phyloP scores from a whole-genome alignment of 2,329 filamentous ascomycete species.

The Nemania sp. region DNA sequence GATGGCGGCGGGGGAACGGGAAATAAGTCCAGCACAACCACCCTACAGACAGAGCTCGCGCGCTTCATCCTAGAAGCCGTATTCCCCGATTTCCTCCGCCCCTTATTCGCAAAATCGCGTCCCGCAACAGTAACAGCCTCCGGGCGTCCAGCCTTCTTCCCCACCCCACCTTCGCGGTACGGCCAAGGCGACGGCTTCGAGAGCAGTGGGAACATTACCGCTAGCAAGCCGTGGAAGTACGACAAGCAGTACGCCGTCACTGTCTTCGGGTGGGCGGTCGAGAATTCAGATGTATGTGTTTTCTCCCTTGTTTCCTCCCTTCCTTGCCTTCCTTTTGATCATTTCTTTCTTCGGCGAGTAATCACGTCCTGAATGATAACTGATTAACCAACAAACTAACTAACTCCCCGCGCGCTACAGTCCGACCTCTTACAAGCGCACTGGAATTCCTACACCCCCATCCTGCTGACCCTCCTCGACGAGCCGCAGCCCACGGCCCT shows the following conservation, averaged over 20 bases:
- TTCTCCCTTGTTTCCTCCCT: no score
- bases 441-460: constrained; percentile 72
- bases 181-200: constrained; percentile 38
- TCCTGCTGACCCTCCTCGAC: constrained; percentile 70
- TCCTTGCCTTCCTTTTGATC: no score
- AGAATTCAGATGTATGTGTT: constrained; percentile 50
- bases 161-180: constrained; percentile 43
- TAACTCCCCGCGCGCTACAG: constrained; percentile 9
- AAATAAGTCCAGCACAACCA: not conserved
- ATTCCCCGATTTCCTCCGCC: constrained; percentile 65
- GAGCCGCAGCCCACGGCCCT: constrained; percentile 55
- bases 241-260: constrained; percentile 54
- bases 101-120: constrained; percentile 64
- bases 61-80: constrained; percentile 58
- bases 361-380: no score
- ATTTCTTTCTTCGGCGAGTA: no score
- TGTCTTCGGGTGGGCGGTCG: constrained; percentile 64
- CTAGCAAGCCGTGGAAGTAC: constrained; percentile 65
- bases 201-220: constrained; percentile 42
- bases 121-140: constrained; percentile 57
- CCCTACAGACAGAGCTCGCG: constrained; percentile 11
- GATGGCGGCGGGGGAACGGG: not conserved
- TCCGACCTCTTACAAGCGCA: constrained; percentile 52
- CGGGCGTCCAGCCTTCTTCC: constrained; percentile 57
- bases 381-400: not conserved